A percentile compares a stretch with the other conserved stretches of the same genome.
Evolutionary conservation across 192 early-diverging fungal genomes (phyloP).

Genomic region (Umbelopsis sp.): DNA sequence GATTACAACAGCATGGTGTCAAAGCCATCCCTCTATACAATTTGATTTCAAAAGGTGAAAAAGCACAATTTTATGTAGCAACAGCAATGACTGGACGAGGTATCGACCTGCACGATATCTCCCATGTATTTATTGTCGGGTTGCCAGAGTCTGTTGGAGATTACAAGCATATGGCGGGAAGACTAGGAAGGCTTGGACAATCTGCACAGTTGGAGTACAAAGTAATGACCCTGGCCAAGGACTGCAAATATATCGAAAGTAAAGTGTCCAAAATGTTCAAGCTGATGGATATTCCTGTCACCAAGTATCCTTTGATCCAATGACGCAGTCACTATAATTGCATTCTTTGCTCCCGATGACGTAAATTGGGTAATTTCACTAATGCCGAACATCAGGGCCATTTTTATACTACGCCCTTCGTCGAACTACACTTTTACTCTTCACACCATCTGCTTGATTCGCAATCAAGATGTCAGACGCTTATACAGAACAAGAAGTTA

Average conservation of each 20-base stretch:
- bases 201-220: constrained; percentile 36
- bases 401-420: neutral
- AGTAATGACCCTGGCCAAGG: constrained; percentile 52
- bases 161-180: constrained; percentile 89
- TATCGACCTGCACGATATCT: constrained; percentile 77
- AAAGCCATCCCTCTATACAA: neutral
- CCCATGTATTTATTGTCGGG: constrained; percentile 86
- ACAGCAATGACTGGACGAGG: constrained; percentile 81
- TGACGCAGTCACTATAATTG: neutral
- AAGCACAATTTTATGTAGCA: constrained; percentile 54
- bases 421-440: neutral
- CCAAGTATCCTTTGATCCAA: neutral
- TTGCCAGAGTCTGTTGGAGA: constrained; percentile 63
- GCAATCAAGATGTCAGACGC: neutral
- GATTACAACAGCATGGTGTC: neutral
- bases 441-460: neutral
- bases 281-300: constrained; percentile 29
- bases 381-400: neutral
- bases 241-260: constrained; percentile 43
- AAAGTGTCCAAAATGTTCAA: constrained; percentile 46
- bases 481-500: neutral
- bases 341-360: neutral
- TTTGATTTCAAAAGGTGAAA: neutral
- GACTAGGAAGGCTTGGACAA: constrained; percentile 78
- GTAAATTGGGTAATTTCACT: neutral